Evolutionary conservation across 192 early-diverging fungal species (phyloP), one percentile per base, ranked within the genome.

Genomic region (Podila clonocystis): DNA sequence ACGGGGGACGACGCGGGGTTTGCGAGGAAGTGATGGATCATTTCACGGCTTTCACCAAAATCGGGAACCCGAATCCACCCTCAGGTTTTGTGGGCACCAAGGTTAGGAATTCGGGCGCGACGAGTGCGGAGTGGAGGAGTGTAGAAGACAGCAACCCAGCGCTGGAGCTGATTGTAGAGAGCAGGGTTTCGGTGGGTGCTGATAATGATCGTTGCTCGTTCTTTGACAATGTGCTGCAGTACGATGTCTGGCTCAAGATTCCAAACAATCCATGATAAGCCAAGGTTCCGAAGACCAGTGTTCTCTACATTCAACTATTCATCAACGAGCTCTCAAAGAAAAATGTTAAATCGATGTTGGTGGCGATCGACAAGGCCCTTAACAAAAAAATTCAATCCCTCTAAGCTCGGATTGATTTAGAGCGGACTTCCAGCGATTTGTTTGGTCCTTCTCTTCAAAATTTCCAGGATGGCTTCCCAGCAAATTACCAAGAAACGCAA

Each of bases 401-500:
- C 34, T 36, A 45, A 45, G 13, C 41, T 15, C 41, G 3, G 41
- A 45, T 3, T 1, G 41, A 45, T 45, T 45, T 45, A 45, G 41
- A 36, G 41, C 41, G 41, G 41, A 15, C 41, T 45, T 45, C 0
- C 0, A 0, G 15, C 41, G 13, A 1, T 41, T 41, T 45, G 41
- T 45, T 45, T 45, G 13, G 41, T 45, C 41, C 41, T 45, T 55
- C 20, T 55, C 52, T 55, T 55, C 52, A 55, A 55, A 55, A 55
- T 55, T 55, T 55, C 52, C 52, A 55, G 52, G 52, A 55, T 55
- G 52, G 52, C 52, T 55, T 55, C 52, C 52, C 52, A 55, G 52
- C 52, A 55, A 55, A 55, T 55, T 55, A 55, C 52, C 52, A 55
- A 55, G 52, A 55, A 55, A 55, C 52, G 52, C 52, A 55, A 55